These are phyloP conservation scores for Blastomyces emzantsi DNA, from an alignment of 2,329 filamentous ascomycete species.

Conservation along the genomic window DNA sequence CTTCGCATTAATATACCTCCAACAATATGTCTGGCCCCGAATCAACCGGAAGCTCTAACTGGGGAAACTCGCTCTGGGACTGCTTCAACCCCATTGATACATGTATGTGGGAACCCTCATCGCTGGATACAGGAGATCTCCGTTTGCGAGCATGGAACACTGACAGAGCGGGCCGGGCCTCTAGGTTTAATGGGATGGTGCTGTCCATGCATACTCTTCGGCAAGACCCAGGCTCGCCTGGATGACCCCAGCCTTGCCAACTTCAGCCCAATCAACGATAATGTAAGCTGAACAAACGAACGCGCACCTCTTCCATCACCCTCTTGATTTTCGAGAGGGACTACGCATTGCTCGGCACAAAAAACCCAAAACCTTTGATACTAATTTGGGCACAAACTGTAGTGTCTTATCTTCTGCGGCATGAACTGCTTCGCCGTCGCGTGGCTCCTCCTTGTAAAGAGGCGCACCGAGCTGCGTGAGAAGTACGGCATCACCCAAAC, in stretches of 20 bases:
- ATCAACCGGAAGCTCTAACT: constrained; percentile 1
- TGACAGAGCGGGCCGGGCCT: neutral
- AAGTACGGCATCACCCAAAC: constrained; percentile 11
- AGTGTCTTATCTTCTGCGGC: constrained; percentile 12
- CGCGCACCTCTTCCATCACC: neutral
- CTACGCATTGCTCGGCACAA: neutral
- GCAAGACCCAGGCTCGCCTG: constrained; percentile 10
- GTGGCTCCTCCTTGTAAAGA: constrained; percentile 8
- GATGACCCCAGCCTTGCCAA: constrained; percentile 6
- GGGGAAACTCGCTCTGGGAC: constrained; percentile 10
- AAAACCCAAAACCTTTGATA: neutral
- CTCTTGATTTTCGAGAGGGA: neutral
- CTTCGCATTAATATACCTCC: neutral
- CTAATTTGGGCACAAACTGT: neutral
- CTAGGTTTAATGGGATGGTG: constrained; percentile 10
- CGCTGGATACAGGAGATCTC: neutral
- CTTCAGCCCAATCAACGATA: constrained; percentile 11
- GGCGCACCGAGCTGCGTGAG: constrained; percentile 9
- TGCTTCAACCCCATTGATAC: constrained; percentile 9
- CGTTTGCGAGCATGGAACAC: neutral
- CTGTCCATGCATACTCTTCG: constrained; percentile 11
- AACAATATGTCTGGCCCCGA: neutral
- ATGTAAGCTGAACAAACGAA: constrained; percentile 5
- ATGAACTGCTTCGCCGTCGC: constrained; percentile 10
- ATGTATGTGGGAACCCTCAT: constrained; percentile 3